Percentiles rank a stretch among this genome's conserved stretches.
phyloP scores from a whole-genome alignment of 306 rosid genomes.

The Hylodesmum podocarpum region DNA sequence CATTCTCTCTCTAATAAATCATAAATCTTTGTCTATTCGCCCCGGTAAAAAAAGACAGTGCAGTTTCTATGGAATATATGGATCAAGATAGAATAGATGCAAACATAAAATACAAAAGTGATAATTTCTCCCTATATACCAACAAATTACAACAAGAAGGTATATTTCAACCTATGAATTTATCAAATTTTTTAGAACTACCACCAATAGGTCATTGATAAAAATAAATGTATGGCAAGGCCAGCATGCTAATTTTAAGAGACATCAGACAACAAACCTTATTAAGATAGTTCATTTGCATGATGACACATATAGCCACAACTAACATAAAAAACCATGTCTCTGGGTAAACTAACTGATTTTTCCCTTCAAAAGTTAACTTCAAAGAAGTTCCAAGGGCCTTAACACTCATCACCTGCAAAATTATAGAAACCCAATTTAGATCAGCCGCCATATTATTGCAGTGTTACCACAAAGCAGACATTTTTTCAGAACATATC shows the following conservation, averaged over 20 bases:
- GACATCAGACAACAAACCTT: slow-evolving; percentile 55
- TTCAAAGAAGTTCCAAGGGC: slow-evolving; percentile 92
- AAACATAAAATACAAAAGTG: not conserved
- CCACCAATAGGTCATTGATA: not conserved
- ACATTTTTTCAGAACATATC: slow-evolving; percentile 17
- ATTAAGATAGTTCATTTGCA: slow-evolving; percentile 85
- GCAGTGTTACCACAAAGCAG: slow-evolving; percentile 2
- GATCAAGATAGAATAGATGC: not conserved
- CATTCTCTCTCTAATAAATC: not conserved
- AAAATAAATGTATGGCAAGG: not conserved
- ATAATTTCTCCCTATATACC: not conserved
- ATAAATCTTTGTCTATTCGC: not conserved
- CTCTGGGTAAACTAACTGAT: slow-evolving; percentile 68
- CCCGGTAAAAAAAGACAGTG: too few relatives aligned
- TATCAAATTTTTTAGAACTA: not conserved
- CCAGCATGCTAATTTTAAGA: slow-evolving; percentile 13
- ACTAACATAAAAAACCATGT: slow-evolving; percentile 86
- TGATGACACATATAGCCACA: slow-evolving; percentile 65
- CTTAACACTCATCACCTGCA: slow-evolving; percentile 96
- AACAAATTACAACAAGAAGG: not conserved
- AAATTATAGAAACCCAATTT: not conserved
- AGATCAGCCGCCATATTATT: not conserved
- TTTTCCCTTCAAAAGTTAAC: slow-evolving; percentile 84
- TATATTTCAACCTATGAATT: slow-evolving; percentile 2
- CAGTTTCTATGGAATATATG: not conserved